These are phyloP conservation scores for thale cress (Arabidopsis thaliana) DNA, from an alignment of 345 rosid species.

Conservation along the genomic window TAIR10.1 NC_003074.8:19604501-19605000, in stretches of 20 bases:
- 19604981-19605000: constrained; percentile 11
- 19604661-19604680: constrained; percentile 25
- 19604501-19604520: constrained; percentile 32
- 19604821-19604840: not conserved
- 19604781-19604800: not conserved
- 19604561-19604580: constrained; percentile 9
- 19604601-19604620: constrained; percentile 3
- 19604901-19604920: not conserved
- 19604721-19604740: not conserved
- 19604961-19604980: not conserved
- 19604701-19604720: not conserved
- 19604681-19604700: constrained; percentile 35
- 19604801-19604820: not conserved
- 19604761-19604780: constrained; percentile 13
- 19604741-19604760: not conserved
- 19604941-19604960: not conserved
- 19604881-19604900: not conserved
- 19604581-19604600: not conserved
- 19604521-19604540: constrained; percentile 23
- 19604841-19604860: too few relatives aligned
- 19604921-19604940: not conserved
- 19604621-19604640: not conserved
- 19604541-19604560: not conserved
- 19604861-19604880: not conserved
- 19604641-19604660: constrained; percentile 9